phyloP scores from a whole-genome alignment of 202 grass and related monocot species.

The Miscanthus sacchariflorus region DNA sequence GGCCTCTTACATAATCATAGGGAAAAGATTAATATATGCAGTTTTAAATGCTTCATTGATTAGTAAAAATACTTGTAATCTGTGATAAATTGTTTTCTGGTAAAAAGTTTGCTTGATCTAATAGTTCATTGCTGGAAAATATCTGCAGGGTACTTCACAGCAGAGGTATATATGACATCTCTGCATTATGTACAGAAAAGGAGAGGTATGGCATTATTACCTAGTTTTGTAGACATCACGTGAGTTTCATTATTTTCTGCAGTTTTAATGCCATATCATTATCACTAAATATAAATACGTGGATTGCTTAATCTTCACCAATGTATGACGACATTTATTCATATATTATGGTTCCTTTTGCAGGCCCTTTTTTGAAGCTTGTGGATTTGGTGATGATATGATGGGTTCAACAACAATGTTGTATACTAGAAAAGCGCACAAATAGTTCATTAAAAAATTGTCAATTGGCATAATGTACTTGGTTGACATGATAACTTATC shows the following conservation, averaged over 20 bases:
- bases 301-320: not conserved
- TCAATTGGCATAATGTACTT: not conserved
- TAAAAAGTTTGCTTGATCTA: conserved; percentile 35
- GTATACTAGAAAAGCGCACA: conserved; percentile 66
- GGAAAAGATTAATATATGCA: not conserved
- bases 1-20: not conserved
- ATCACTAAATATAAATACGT: conserved; percentile 15
- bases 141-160: conserved; percentile 70
- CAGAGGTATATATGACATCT: conserved; percentile 95
- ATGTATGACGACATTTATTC: not conserved
- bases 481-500: not conserved
- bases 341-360: conserved; percentile 31
- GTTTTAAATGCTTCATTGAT: not conserved
- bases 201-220: conserved; percentile 64
- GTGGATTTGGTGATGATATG: conserved; percentile 79
- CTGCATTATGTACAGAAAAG: conserved; percentile 77
- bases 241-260: not conserved
- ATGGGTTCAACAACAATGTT: conserved; percentile 93
- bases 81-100: conserved; percentile 24
- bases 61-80: not conserved
- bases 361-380: conserved; percentile 86
- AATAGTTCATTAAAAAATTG: conserved; percentile 22
- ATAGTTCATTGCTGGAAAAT: not conserved
- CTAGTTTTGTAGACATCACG: not conserved
- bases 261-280: not conserved